These are phyloP conservation scores for Salix viminalis DNA, from an alignment of 345 rosid genomes.

Conservation along the genomic window DNA sequence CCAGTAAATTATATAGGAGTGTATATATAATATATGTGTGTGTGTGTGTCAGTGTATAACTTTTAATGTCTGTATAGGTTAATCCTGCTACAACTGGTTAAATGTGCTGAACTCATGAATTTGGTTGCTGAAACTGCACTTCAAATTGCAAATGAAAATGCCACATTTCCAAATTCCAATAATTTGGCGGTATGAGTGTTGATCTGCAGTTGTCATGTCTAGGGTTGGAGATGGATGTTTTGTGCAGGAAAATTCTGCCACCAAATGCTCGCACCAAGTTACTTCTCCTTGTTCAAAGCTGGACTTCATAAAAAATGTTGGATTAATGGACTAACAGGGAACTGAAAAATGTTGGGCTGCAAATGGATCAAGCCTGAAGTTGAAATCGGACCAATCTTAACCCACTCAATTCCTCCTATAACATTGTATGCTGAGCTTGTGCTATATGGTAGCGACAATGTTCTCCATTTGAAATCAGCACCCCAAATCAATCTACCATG, in stretches of 20 bases:
- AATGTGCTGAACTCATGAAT: not conserved
- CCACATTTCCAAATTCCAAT: not conserved
- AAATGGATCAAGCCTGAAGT: not conserved
- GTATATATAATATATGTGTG: not conserved
- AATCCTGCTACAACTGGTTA: not conserved
- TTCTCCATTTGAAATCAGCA: not conserved
- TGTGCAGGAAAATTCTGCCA: not conserved
- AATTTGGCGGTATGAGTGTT: not conserved
- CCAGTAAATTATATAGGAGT: not conserved
- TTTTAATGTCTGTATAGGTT: slow-evolving; percentile 1
- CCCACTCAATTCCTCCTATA: not conserved
- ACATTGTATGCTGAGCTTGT: no score
- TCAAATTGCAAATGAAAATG: not conserved
- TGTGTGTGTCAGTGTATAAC: not conserved
- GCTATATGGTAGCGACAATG: not conserved
- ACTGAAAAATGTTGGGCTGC: not conserved
- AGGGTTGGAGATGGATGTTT: not conserved
- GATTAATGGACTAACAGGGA: not conserved
- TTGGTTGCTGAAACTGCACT: not conserved
- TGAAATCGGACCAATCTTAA: not conserved
- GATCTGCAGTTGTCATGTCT: not conserved
- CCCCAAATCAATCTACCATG: not conserved
- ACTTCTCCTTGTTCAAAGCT: not conserved
- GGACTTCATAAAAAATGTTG: not conserved
- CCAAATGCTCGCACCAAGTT: no score